phyloP scores from a whole-genome alignment of 2,329 filamentous ascomycete species.

The Fonsecaea pugnacius region DNA sequence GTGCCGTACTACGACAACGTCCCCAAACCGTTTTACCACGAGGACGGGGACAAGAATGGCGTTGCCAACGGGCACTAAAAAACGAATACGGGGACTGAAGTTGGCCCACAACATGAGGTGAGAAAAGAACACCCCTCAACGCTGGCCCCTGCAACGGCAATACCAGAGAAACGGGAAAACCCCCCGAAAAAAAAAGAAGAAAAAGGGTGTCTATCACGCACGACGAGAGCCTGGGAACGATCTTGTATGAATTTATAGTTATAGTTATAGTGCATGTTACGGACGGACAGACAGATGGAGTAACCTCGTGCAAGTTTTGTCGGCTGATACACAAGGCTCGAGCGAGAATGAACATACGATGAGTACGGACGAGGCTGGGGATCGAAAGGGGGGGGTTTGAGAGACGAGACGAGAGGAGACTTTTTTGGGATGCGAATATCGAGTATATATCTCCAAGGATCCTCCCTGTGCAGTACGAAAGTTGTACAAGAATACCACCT shows the following conservation, averaged over 20 bases:
- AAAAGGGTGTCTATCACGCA: neutral
- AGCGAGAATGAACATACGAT: neutral
- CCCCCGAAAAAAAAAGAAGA: neutral
- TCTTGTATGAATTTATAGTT: too few species aligned
- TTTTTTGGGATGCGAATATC: neutral
- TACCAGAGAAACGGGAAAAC: too few species aligned
- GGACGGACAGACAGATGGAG: too few species aligned
- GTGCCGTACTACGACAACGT: constrained; percentile 57
- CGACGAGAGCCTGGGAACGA: neutral
- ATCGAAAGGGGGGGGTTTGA: neutral
- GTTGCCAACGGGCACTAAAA: constrained; percentile 16
- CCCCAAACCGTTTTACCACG: constrained; percentile 39
- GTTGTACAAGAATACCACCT: constrained; percentile 2
- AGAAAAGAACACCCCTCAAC: too few species aligned
- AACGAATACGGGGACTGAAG: too few species aligned
- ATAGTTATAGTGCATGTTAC: too few species aligned
- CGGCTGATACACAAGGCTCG: too few species aligned
- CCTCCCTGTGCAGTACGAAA: neutral
- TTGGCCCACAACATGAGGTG: too few species aligned
- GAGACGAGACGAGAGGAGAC: neutral
- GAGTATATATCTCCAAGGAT: neutral
- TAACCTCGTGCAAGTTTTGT: too few species aligned
- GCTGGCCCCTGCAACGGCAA: too few species aligned
- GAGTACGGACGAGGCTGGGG: neutral
- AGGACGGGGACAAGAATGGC: constrained; percentile 1